phyloP scores from a whole-genome alignment of 2,329 filamentous ascomycete species.

The Shiraia sp. region DNA sequence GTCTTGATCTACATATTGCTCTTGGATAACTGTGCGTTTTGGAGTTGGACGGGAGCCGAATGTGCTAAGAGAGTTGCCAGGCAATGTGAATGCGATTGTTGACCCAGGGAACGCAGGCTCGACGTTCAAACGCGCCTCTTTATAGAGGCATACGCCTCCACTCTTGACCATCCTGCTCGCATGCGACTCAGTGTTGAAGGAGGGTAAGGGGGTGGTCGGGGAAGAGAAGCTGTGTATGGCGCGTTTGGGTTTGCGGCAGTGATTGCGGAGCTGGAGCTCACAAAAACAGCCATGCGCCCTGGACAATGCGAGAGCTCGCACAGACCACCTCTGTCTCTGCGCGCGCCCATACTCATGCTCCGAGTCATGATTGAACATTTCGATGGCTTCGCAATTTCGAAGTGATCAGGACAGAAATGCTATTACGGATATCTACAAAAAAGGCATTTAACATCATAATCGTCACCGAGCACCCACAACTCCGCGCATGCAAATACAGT shows the following conservation, averaged over 20 bases:
- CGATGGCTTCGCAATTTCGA: too few relatives aligned
- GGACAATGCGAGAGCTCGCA: conserved; percentile 22
- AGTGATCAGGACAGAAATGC: too few relatives aligned
- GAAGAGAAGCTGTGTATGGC: conserved; percentile 14
- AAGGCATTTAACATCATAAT: neutral
- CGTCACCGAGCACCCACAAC: conserved; percentile 7
- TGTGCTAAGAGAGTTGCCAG: conserved; percentile 35
- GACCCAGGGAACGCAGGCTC: conserved; percentile 72
- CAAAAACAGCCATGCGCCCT: conserved; percentile 41
- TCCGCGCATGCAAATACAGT: conserved; percentile 17
- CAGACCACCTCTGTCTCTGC: conserved; percentile 10
- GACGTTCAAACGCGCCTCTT: conserved; percentile 83
- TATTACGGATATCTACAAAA: too few relatives aligned
- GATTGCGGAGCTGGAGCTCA: conserved; percentile 25
- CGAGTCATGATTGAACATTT: too few relatives aligned
- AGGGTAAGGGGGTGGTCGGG: conserved; percentile 5
- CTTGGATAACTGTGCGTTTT: conserved; percentile 43
- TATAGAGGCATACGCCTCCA: conserved; percentile 72
- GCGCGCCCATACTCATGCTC: too few relatives aligned
- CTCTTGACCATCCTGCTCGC: conserved; percentile 70
- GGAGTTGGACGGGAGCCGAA: conserved; percentile 35
- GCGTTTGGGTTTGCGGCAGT: conserved; percentile 15
- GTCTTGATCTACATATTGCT: conserved; percentile 57
- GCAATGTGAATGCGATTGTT: conserved; percentile 65
- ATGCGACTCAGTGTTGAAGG: conserved; percentile 46